Conservation (phyloP, 768 basidiomycete species). For the Suillus weaverae region DNA sequence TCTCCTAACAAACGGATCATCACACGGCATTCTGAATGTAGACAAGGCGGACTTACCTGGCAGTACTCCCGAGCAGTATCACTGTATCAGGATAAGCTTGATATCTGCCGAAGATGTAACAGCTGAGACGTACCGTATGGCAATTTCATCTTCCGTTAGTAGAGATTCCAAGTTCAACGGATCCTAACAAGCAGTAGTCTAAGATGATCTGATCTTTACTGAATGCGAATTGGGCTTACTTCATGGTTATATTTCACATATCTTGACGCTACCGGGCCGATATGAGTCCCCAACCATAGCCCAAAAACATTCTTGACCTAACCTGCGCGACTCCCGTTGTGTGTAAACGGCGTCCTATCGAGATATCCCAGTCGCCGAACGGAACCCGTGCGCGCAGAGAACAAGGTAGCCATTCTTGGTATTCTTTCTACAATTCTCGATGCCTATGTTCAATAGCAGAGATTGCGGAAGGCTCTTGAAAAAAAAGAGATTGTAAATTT, state of each 20-base stretch:
- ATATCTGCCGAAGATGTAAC: not conserved
- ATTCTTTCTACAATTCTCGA: not conserved
- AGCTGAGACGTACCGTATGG: conserved; percentile 63
- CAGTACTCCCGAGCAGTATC: conserved; percentile 80
- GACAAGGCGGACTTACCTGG: conserved; percentile 50
- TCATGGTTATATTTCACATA: conserved; percentile 21
- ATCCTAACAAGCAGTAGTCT: conserved; percentile 54
- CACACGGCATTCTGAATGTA: not conserved
- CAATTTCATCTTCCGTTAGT: conserved; percentile 86
- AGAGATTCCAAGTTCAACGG: conserved; percentile 77
- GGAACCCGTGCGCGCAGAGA: not conserved
- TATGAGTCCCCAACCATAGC: not conserved
- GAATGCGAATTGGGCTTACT: conserved; percentile 15
- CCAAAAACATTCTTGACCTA: not conserved
- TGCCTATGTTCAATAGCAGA: not conserved
- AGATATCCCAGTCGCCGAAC: not conserved
- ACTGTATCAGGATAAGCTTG: conserved; percentile 37
- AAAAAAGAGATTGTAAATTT: too few relatives aligned
- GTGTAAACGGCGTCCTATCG: not conserved
- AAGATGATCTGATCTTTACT: not conserved
- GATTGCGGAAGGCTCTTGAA: not conserved
- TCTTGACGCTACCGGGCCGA: conserved; percentile 18
- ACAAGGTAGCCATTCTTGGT: not conserved
- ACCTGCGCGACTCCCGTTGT: not conserved
- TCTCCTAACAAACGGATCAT: conserved; percentile 52